Conservation (phyloP, 2,329 filamentous ascomycete genomes). For the Aspergillus sp. region DNA sequence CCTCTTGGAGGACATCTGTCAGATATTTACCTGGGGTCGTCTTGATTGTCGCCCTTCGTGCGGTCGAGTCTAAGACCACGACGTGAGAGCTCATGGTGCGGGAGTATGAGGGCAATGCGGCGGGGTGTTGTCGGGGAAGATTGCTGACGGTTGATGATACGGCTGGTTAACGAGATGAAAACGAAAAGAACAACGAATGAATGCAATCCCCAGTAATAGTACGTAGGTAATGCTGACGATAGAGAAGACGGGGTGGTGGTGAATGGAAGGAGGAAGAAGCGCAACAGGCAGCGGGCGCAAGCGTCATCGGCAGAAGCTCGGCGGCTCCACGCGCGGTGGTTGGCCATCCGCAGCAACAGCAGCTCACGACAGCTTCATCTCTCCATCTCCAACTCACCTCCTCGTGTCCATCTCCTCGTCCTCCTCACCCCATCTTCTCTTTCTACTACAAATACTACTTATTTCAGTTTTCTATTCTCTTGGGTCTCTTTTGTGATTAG, state of each 20-base stretch:
- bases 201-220: too few species aligned
- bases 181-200: too few species aligned
- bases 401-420: constrained; percentile 8
- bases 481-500: constrained; percentile 13
- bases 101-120: neutral
- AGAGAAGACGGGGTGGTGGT: constrained; percentile 7
- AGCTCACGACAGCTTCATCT: constrained; percentile 24
- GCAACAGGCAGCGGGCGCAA: constrained; percentile 25
- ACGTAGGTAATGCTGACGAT: neutral
- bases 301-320: constrained; percentile 27
- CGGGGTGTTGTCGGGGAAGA: neutral
- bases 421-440: constrained; percentile 12
- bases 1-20: constrained; percentile 81
- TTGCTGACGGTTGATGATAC: neutral
- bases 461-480: neutral
- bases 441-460: constrained; percentile 4
- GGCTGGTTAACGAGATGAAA: too few species aligned
- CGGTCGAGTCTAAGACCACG: constrained; percentile 77
- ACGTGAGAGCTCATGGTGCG: constrained; percentile 78
- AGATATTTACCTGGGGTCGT: constrained; percentile 78
- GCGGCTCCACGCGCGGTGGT: constrained; percentile 21
- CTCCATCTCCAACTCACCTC: constrained; percentile 13
- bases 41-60: constrained; percentile 77
- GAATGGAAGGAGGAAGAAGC: constrained; percentile 14
- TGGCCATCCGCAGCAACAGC: constrained; percentile 4